Conservation (phyloP, 805 yeast species). For the Helenozyma rhizophorensis region DNA sequence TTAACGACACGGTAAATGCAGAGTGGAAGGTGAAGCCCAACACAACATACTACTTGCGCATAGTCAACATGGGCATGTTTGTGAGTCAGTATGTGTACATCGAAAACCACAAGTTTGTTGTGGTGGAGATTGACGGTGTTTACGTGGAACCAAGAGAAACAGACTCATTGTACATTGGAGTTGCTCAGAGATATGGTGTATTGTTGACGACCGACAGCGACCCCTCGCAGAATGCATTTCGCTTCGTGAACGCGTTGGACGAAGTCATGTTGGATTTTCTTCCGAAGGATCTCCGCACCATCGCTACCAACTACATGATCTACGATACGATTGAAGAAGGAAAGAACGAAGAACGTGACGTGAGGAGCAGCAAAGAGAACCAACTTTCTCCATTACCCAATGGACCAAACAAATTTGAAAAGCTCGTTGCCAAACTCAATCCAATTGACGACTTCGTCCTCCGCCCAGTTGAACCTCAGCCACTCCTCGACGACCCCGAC, state of each 20-base stretch:
- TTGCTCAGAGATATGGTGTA: conserved; percentile 79
- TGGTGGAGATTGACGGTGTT: conserved; percentile 46
- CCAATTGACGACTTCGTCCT: conserved; percentile 73
- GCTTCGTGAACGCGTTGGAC: conserved; percentile 61
- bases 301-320: conserved; percentile 51
- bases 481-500: conserved; percentile 57
- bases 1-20: conserved; percentile 60
- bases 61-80: conserved; percentile 66
- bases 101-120: conserved; percentile 38
- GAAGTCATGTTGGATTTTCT: conserved; percentile 62
- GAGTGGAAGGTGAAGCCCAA: conserved; percentile 53
- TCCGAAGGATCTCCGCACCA: conserved; percentile 55
- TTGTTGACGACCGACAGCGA: conserved; percentile 60
- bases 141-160: conserved; percentile 56
- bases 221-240: conserved; percentile 26
- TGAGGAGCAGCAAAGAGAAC: conserved; percentile 23
- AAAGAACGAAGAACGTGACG: no score
- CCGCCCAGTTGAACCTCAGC: conserved; percentile 53
- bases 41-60: conserved; percentile 59
- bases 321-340: no score
- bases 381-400: conserved; percentile 23
- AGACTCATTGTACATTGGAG: conserved; percentile 58
- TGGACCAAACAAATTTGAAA: conserved; percentile 31
- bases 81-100: conserved; percentile 53
- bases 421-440: conserved; percentile 24